A percentile compares a stretch with the other conserved stretches of the same genome.
Conservation (phyloP, 305 asterid species). For the Fraxinus sp. region DNA sequence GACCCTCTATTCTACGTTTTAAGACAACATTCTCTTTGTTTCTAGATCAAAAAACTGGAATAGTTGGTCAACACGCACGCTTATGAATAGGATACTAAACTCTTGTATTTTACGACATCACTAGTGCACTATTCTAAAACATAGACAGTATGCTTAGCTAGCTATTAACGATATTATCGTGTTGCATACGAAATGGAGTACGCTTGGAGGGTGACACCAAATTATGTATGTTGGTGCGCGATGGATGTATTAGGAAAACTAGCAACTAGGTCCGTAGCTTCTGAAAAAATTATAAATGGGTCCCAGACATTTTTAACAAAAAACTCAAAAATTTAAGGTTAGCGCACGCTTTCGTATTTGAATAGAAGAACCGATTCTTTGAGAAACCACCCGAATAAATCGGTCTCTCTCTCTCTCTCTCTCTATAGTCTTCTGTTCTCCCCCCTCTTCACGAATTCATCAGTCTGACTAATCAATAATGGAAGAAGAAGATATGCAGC, state of each 20-base stretch:
- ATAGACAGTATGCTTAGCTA: too few relatives aligned
- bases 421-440: not conserved
- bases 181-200: not conserved
- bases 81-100: too few relatives aligned
- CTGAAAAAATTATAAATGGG: not conserved
- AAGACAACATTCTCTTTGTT: too few relatives aligned
- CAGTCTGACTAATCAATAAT: conserved; percentile 15
- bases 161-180: too few relatives aligned
- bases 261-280: not conserved
- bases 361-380: not conserved
- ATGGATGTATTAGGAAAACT: not conserved
- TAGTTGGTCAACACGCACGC: not conserved
- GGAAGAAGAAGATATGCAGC: conserved; percentile 38
- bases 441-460: not conserved
- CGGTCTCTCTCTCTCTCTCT: not conserved
- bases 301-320: not conserved
- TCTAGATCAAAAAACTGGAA: too few relatives aligned
- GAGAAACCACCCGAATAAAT: not conserved
- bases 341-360: too few relatives aligned
- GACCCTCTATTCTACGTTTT: too few relatives aligned
- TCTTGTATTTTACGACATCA: too few relatives aligned
- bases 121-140: not conserved
- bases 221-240: too few relatives aligned
- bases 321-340: not conserved
- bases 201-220: not conserved